These are phyloP conservation scores for Aspergillus cavernicola DNA, from an alignment of 495 filamentous ascomycete species.

Conservation along the genomic window DNA sequence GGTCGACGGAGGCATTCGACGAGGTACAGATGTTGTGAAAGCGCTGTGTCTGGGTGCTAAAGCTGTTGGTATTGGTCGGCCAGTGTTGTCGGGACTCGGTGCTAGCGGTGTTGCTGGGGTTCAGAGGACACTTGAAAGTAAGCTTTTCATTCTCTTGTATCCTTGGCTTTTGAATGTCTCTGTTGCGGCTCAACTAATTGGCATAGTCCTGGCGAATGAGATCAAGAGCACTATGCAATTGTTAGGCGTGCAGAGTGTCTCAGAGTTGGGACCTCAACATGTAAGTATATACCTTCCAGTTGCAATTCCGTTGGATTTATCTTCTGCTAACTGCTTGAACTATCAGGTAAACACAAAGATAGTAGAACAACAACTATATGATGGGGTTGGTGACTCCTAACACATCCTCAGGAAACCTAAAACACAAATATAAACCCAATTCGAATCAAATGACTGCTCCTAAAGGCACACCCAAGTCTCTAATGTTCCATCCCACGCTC, in stretches of 20 bases:
- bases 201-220: conserved; percentile 81
- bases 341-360: no score
- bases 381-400: no score
- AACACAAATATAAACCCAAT: no score
- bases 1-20: conserved; percentile 84
- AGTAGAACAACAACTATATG: no score
- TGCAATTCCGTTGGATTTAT: no score
- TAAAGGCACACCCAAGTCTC: no score
- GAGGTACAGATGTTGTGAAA: conserved; percentile 90
- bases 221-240: conserved; percentile 83
- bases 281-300: no score
- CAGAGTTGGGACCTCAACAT: conserved; percentile 67
- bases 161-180: conserved; percentile 18
- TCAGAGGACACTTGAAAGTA: conserved; percentile 77
- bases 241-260: conserved; percentile 69
- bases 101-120: conserved; percentile 83
- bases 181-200: no score
- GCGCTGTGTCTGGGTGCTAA: conserved; percentile 83
- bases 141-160: conserved; percentile 25
- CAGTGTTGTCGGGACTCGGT: conserved; percentile 76
- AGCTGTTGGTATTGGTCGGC: conserved; percentile 83
- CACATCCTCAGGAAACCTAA: no score
- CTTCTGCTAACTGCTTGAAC: no score
- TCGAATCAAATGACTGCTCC: no score
- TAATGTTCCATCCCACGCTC: no score